Base-by-base conservation (phyloP, 192 early-diverging fungal species). In the Linderina pennispora region DNA sequence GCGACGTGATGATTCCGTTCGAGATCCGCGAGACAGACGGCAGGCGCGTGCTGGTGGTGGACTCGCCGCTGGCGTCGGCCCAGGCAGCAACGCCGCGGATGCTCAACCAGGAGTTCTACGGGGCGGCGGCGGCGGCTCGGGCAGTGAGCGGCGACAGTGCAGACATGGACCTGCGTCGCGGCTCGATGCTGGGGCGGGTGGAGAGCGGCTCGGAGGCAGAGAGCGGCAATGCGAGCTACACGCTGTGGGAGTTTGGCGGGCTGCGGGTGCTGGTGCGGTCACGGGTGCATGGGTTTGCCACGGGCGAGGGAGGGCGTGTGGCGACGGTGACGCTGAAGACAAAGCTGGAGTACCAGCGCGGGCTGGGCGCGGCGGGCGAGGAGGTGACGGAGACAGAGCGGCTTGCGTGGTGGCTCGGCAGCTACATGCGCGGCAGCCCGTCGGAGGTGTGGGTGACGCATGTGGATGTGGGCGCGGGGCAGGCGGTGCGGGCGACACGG, bases 361-460 rank as follows among this genome's bases (percentile, higher is more conserved):
- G 22, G 3, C n/a, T 20, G 50, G 25, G 50, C 49, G 13, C 19
- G 48, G 0, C 34, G 22, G 21, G 31, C 23, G 67, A 71, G 41
- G 67, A 71, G 21, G 44, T 34, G 0, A 42, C 40, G 20, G 60
- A 63, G 40, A 41, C 46, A 33, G 67, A 71, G 48, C 60, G 67
- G 23, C 45, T 63, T 38, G 37, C 67, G 11, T 71, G 67, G 67
- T 71, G 67, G 67, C 19, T 60, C 43, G 33, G 52, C 18, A 40
- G 55, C 43, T 63, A 53, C 14, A 21, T 71, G 56, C 60, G 67
- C 1, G 67, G 67, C 26, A 71, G 43, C 31, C 55, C 67, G 40
- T 63, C 67, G 11, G 51, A 71, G 35, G 60, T 71, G 20, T 58
- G 61, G 55, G 67, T 71, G 5, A 41, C 56, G 8, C 67, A 71